Base-by-base conservation (phyloP, 2,329 filamentous ascomycete genomes). In the Sporothrix globosa region DNA sequence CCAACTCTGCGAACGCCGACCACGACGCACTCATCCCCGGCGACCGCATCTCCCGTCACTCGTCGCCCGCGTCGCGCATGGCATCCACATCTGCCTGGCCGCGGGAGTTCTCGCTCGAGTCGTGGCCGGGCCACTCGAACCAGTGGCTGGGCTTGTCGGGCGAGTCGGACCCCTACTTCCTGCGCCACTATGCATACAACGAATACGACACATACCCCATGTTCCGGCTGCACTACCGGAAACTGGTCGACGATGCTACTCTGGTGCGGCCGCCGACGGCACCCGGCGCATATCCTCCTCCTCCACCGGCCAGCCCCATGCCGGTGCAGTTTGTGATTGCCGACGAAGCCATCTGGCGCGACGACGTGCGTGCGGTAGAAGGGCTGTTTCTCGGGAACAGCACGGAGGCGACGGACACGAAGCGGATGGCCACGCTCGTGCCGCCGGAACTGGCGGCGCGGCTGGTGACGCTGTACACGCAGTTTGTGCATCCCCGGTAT, bases 141-240 rank as follows among this genome's bases (percentile, higher is more conserved):
- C 71, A 74, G n/a, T 17, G 73, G 17, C 71, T 76, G 17, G 75
- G 75, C 0, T 70, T 76, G 9, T 76, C 75, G 4, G 70, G 74
- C 67, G 75, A 76, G 68, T 75, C 74, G 3, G 75, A 76, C 24
- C 75, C 75, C 0, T 76, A 72, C 48, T 69, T 76, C 6, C 50
- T 76, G 4, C 75, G 74, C 13, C 68, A 74, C 41, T 76, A 76
- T 58, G 21, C 53, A 4, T 75, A 76, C 72, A 72, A 76, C 60
- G 27, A 50, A 5, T 50, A 68, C 24, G 75, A 76, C 53, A 72
- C 69, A 2, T 75, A 76, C 41, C 71, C 69, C 54, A 76, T 76
- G 75, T 76, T 74, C 66, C 73, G 74, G 0, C 71, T 76, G 4
- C 65, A 76, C 67, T 75, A 72, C 46, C 74, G 75, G 14, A 74